These are phyloP conservation scores for Tetracladium setigerum DNA, from an alignment of 495 filamentous ascomycete species.

Conservation along the genomic window DNA sequence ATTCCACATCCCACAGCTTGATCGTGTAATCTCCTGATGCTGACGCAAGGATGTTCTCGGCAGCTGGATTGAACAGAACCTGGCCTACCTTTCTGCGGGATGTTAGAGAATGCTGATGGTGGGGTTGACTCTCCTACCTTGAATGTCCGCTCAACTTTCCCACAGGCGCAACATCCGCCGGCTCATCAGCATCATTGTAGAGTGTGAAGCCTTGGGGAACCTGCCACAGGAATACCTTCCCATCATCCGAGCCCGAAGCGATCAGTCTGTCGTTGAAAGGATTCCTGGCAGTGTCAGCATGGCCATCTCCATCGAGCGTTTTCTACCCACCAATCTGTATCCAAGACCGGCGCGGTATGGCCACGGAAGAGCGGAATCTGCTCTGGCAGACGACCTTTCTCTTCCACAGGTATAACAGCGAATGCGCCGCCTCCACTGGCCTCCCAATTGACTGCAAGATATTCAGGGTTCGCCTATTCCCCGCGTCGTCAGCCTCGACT, in stretches of 20 bases:
- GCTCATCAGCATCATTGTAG: constrained; percentile 74
- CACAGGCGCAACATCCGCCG: constrained; percentile 71
- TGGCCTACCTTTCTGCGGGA: constrained; percentile 79
- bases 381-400: constrained; percentile 84
- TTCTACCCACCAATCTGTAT: constrained; percentile 85
- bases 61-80: constrained; percentile 94
- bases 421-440: constrained; percentile 94
- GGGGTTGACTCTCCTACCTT: constrained; percentile 28
- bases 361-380: constrained; percentile 91
- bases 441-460: constrained; percentile 97
- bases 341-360: constrained; percentile 89
- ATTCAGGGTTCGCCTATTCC: constrained; percentile 81
- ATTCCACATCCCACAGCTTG: constrained; percentile 91
- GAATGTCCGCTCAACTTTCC: constrained; percentile 72
- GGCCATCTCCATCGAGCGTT: constrained; percentile 9
- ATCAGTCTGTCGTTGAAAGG: constrained; percentile 92
- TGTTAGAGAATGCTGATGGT: constrained; percentile 6
- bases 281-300: constrained; percentile 53
- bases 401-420: constrained; percentile 86
- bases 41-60: constrained; percentile 91
- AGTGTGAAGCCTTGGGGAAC: constrained; percentile 86
- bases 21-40: constrained; percentile 92
- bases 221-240: constrained; percentile 92
- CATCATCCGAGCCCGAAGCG: constrained; percentile 92
- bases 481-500: constrained; percentile 10